Conservation (phyloP, 768 basidiomycete genomes). For the Kwoniella sp. region DNA sequence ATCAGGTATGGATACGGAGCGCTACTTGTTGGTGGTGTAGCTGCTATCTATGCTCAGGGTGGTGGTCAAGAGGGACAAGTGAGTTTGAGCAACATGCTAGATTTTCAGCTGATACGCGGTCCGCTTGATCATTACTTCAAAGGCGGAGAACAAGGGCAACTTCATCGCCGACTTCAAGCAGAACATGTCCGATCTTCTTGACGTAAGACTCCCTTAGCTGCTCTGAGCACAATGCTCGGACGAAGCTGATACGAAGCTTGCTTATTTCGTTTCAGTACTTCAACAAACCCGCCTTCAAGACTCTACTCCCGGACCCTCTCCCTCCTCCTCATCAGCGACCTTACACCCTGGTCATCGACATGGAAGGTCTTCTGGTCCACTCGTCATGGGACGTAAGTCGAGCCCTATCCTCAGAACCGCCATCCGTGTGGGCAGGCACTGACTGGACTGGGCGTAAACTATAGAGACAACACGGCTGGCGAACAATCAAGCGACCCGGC, state of each 20-base stretch:
- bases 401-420: background rate
- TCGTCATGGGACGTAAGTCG: slow-evolving; percentile 92
- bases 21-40: slow-evolving; percentile 64
- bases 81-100: too few relatives aligned
- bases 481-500: slow-evolving; percentile 95
- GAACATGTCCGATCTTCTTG: slow-evolving; percentile 20
- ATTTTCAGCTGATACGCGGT: background rate
- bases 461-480: slow-evolving; percentile 90
- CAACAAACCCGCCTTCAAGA: slow-evolving; percentile 89
- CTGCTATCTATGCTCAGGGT: slow-evolving; percentile 61
- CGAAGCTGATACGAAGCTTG: slow-evolving; percentile 15
- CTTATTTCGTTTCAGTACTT: slow-evolving; percentile 65
- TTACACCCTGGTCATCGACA: slow-evolving; percentile 84
- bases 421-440: too few relatives aligned
- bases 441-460: background rate
- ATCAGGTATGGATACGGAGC: slow-evolving; percentile 61
- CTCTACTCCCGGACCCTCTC: slow-evolving; percentile 82
- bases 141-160: slow-evolving; percentile 1
- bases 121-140: background rate
- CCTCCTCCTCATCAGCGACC: slow-evolving; percentile 82
- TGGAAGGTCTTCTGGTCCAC: slow-evolving; percentile 88
- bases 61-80: slow-evolving; percentile 72
- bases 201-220: slow-evolving; percentile 7
- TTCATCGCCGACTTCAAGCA: slow-evolving; percentile 32
- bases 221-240: slow-evolving; percentile 37